phyloP scores from a whole-genome alignment of 352 stramenopile species.

The Globisporangium ultimum region DNA sequence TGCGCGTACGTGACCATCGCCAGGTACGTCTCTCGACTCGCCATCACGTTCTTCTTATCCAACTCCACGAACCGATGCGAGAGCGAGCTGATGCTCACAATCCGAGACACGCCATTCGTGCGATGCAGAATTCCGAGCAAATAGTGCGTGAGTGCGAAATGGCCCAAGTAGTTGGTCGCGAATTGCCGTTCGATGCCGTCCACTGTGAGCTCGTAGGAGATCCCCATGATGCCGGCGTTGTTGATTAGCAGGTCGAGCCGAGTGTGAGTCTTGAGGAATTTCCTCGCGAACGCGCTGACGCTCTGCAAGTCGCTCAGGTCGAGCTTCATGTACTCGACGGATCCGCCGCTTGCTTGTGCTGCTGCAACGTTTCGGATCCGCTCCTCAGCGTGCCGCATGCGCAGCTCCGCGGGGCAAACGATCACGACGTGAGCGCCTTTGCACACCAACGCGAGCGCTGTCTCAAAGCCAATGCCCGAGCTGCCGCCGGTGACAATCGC shows the following conservation, averaged over 20 bases:
- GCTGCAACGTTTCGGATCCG: slow-evolving; percentile 9
- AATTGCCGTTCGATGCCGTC: slow-evolving; percentile 31
- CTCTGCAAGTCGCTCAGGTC: slow-evolving; percentile 27
- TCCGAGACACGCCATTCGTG: slow-evolving; percentile 11
- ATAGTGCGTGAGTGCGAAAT: slow-evolving; percentile 16
- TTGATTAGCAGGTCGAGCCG: slow-evolving; percentile 37
- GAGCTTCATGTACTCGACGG: slow-evolving; percentile 39
- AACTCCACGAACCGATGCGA: slow-evolving; percentile 13
- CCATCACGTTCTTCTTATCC: slow-evolving; percentile 2
- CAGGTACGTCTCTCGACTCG: slow-evolving; percentile 22
- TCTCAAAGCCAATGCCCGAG: slow-evolving; percentile 26
- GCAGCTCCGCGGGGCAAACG: slow-evolving; percentile 14
- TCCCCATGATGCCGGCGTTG: slow-evolving; percentile 33
- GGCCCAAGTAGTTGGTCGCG: no score
- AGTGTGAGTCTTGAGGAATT: slow-evolving; percentile 23
- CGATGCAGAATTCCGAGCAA: slow-evolving; percentile 15
- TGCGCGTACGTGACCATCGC: slow-evolving; percentile 58
- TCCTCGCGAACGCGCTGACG: slow-evolving; percentile 27
- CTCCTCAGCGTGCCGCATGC: slow-evolving; percentile 8
- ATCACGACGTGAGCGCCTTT: slow-evolving; percentile 30
- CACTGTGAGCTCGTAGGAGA: slow-evolving; percentile 12
- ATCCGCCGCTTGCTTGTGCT: slow-evolving; percentile 4
- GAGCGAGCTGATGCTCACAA: slow-evolving; percentile 20
- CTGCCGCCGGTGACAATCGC: slow-evolving; percentile 31
- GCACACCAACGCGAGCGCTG: slow-evolving; percentile 19